Conservation (phyloP, 345 rosid genomes). For the Lepidium didymum region DNA sequence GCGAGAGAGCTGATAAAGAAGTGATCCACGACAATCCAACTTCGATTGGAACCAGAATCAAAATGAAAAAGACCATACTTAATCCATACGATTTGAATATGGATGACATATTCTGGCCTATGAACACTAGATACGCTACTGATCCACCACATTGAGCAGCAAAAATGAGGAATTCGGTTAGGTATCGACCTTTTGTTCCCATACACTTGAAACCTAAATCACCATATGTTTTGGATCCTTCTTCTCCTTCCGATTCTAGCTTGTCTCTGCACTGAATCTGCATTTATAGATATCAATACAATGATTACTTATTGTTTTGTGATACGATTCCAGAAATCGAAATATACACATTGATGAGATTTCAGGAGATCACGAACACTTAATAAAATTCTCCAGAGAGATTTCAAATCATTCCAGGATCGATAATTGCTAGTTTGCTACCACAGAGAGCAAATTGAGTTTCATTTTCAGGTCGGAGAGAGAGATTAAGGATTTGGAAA, state of each 20-base stretch:
- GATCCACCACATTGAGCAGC: constrained; percentile 84
- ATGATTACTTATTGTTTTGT: not conserved
- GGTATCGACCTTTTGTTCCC: constrained; percentile 65
- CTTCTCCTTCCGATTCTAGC: constrained; percentile 45
- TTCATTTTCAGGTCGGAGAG: not conserved
- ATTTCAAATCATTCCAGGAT: not conserved
- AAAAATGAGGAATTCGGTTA: constrained; percentile 71
- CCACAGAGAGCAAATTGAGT: not conserved
- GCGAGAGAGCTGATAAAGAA: constrained; percentile 69
- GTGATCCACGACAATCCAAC: constrained; percentile 69
- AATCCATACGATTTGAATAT: constrained; percentile 38
- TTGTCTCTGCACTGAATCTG: constrained; percentile 74
- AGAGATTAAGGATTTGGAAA: not conserved
- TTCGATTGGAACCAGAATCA: constrained; percentile 68
- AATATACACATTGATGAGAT: not conserved
- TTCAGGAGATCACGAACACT: not conserved
- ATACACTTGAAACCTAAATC: constrained; percentile 68
- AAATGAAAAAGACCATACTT: constrained; percentile 40
- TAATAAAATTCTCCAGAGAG: not conserved
- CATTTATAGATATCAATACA: not conserved
- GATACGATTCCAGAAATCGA: not conserved
- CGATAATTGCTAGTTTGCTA: not conserved
- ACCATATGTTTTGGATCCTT: constrained; percentile 67
- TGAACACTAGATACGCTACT: constrained; percentile 79
- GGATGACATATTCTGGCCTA: constrained; percentile 74